phyloP scores from a whole-genome alignment of 192 early-diverging fungal genomes.

The Backusella australiensis region DNA sequence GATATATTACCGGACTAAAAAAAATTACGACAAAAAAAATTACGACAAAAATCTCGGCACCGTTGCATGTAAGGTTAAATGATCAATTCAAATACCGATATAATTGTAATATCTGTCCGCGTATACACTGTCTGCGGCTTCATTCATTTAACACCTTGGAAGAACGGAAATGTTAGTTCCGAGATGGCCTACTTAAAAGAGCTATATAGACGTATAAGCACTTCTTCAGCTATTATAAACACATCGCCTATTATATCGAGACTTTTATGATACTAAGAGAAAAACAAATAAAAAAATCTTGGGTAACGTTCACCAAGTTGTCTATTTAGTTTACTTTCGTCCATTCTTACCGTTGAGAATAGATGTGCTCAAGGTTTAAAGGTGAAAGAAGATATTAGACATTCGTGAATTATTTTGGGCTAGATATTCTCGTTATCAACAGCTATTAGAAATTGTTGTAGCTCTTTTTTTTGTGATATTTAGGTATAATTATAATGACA shows the following conservation, averaged over 20 bases:
- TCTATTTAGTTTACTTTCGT: neutral
- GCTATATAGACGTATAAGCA: neutral
- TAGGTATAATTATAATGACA: neutral
- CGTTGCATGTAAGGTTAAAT: too few species aligned
- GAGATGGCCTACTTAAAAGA: neutral
- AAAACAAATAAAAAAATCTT: neutral
- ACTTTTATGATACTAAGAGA: neutral
- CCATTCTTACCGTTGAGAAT: neutral
- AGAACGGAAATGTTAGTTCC: neutral
- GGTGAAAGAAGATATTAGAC: neutral
- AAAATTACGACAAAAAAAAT: too few species aligned
- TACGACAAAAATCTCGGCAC: too few species aligned
- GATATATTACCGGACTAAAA: too few species aligned
- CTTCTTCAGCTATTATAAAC: neutral
- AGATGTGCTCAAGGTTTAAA: neutral
- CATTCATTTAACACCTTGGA: neutral
- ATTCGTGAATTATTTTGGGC: neutral
- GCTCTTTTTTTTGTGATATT: neutral
- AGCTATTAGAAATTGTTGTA: neutral
- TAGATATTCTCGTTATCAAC: neutral
- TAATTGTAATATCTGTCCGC: neutral
- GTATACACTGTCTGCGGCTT: neutral
- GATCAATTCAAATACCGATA: neutral
- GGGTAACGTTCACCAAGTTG: neutral
- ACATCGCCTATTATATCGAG: neutral